These are phyloP conservation scores for Hypsizygus marmoreus DNA, from an alignment of 768 basidiomycete genomes.

Conservation along the genomic window DNA sequence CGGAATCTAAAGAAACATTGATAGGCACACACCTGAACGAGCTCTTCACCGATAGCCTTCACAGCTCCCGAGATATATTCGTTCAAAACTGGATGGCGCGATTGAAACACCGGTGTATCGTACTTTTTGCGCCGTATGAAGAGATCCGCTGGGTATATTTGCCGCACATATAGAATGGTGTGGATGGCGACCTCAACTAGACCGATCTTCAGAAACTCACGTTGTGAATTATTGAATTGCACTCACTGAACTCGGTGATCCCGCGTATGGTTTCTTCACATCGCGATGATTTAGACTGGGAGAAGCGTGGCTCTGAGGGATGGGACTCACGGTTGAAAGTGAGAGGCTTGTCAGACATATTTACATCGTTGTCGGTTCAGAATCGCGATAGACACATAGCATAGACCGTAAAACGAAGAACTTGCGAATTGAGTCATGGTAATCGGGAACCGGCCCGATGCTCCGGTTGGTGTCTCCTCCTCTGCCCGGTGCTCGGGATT, in stretches of 20 bases:
- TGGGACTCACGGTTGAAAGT: slow-evolving; percentile 34
- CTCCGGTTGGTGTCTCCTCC: too few species aligned
- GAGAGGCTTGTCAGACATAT: slow-evolving; percentile 31
- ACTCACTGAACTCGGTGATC: slow-evolving; percentile 76
- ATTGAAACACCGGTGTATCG: slow-evolving; percentile 89
- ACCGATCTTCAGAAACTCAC: neutral
- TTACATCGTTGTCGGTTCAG: slow-evolving; percentile 6
- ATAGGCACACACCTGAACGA: slow-evolving; percentile 51
- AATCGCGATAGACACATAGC: too few species aligned
- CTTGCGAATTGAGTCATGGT: too few species aligned
- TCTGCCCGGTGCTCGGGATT: too few species aligned
- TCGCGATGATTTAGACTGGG: slow-evolving; percentile 7
- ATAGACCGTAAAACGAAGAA: too few species aligned
- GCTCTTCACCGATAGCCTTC: slow-evolving; percentile 79
- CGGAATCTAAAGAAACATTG: neutral
- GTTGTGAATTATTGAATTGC: neutral
- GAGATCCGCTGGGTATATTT: slow-evolving; percentile 86
- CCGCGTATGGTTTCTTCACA: slow-evolving; percentile 64
- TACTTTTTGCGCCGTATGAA: slow-evolving; percentile 90
- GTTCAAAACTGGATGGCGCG: slow-evolving; percentile 86
- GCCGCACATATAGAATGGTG: slow-evolving; percentile 86
- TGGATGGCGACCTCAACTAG: slow-evolving; percentile 94
- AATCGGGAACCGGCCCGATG: too few species aligned
- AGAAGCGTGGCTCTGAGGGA: neutral
- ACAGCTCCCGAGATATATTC: slow-evolving; percentile 89